Base-by-base conservation (phyloP, 208 protist genomes). In the Leishmania lainsoni region DNA sequence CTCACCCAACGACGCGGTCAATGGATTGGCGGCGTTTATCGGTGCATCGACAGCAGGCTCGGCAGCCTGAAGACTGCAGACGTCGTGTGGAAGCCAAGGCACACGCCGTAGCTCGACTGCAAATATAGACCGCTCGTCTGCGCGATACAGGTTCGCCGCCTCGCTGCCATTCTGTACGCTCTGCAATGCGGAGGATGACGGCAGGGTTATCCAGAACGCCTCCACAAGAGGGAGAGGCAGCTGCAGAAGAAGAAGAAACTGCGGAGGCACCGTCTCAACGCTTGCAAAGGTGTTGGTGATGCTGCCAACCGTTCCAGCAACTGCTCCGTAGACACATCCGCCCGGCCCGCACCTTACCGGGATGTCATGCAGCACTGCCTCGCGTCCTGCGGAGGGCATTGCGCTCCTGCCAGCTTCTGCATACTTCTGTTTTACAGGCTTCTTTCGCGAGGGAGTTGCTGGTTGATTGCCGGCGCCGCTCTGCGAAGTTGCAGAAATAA, bases 181-280 rank as follows among this genome's bases (percentile, higher is more conserved):
- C 52, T 32, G 12, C 73, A 16, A n/a, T 45, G 54, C 56, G 26
- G n/a, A 75, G 48, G 76, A 22, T 58, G 81, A 75, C 5, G 81
- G 76, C 20, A 81, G 81, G 20, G n/a, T 29, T 9, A 85, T 29
- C 81, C 81, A 85, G 9, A 85, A 79, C 2, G 81, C 81, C 26
- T 85, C 76, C n/a, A 85, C 77, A 54, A 85, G 14, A 35, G 81
- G 77, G 42, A 70, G n/a, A 35, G 72, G 77, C 59, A 85, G 49
- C 51, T 81, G 76, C 9, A 85, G 63, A 26, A 85, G 58, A 8
- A 77, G 73, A 14, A 77, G 56, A 59, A 61, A 75, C 32, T 16
- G 73, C 39, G 56, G 54, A 29, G 73, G 17, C 16, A 29, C 4
- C 56, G 73, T 4, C 20, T 56, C 51, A n/a, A 48, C 29, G 29